Percentiles rank a stretch among this genome's conserved stretches.
Evolutionary conservation across 768 basidiomycete genomes (phyloP).

Genomic region (Termitomyces sp.): DNA sequence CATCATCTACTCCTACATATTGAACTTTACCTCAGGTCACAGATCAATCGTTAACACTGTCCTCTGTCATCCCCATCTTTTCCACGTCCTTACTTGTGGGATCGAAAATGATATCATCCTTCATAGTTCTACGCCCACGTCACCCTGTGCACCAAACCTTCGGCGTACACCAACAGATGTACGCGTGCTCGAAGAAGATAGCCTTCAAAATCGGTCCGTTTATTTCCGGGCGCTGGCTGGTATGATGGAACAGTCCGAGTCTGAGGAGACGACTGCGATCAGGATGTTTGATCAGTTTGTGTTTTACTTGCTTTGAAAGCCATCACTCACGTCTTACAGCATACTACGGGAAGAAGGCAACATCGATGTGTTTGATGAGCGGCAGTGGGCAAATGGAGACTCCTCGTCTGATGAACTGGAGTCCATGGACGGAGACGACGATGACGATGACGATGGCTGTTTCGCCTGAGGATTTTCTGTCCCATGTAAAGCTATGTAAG

Average conservation of each 20-base stretch:
- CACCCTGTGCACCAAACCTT: conserved; percentile 51
- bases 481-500: too few relatives aligned
- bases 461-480: conserved; percentile 1
- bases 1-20: not conserved
- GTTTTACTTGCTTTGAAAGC: not conserved
- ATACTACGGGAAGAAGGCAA: conserved; percentile 55
- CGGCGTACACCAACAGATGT: conserved; percentile 40
- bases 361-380: conserved; percentile 47
- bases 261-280: conserved; percentile 46
- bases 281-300: conserved; percentile 67
- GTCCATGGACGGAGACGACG: conserved; percentile 19
- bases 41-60: conserved; percentile 73
- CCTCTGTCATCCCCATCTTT: conserved; percentile 65
- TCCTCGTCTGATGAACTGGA: conserved; percentile 25
- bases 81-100: conserved; percentile 65
- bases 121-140: conserved; percentile 57
- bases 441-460: conserved; percentile 16
- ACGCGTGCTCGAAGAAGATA: conserved; percentile 35
- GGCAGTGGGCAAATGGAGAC: conserved; percentile 30
- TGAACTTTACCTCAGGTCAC: conserved; percentile 44
- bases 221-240: conserved; percentile 33
- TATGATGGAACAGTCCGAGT: conserved; percentile 22
- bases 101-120: conserved; percentile 66
- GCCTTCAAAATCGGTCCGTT: conserved; percentile 25
- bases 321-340: conserved; percentile 27